Base-by-base conservation (phyloP, 306 rosid species). In the Cucurbita ficifolia region DNA sequence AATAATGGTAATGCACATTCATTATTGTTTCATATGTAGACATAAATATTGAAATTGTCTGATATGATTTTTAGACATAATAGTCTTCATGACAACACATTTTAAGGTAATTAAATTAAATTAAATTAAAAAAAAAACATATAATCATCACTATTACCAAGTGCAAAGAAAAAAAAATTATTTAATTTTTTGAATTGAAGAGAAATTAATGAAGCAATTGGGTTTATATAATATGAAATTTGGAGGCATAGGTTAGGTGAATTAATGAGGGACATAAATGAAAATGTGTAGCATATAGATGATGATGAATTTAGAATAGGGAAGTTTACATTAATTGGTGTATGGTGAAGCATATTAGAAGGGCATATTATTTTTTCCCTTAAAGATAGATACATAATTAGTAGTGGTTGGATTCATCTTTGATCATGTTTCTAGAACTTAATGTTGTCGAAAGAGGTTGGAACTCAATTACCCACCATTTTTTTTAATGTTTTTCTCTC, bases 361-460 rank as follows among this genome's bases (percentile, higher is more conserved):
- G 16, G 19, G 19, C 3, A 62, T 17, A 62, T 35, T 35, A 35
- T 62, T 62, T 62, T 62, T 62, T 36, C 48, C 13, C 24, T 62
- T 62, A 62, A 62, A 62, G 69, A 63, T n/a, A 16, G 17, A 11
- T 18, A 42, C 50, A 42, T 65, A 65, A 65, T 39, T 17, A 62
- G 18, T 65, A 21, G 72, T 65, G 53, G 72, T 65, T 65, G 53
- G 53, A 65, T 65, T 36, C 8, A 42, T 43, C 1, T 65, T 39
- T 64, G n/a, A 65, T 65, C 35, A 65, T 65, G 72, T 65, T 65
- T 65, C 38, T 18, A 65, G 38, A 65, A 65, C 18, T 65, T 65
- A 65, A 65, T 42, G 70, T 63, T 1, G 70, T 63, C 17, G 40
- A 63, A 63, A 63, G 51, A 63, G 70, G 70, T 63, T 63, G 50